Evolutionary conservation across 805 yeast species (phyloP).

Genomic region (Candida ipomoeae): DNA sequence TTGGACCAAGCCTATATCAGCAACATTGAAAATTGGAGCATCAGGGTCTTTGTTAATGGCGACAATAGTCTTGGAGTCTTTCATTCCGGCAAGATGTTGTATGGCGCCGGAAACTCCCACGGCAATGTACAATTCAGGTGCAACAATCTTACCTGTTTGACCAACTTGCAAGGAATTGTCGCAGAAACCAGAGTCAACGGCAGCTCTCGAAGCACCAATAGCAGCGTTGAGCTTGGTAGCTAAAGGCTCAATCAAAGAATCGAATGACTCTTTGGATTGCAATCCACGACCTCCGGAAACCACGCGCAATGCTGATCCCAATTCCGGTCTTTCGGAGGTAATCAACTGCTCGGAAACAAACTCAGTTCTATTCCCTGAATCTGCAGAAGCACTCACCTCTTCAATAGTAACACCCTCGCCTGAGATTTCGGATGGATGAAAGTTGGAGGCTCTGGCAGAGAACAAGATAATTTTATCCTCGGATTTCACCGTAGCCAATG

Average conservation of each 20-base stretch:
- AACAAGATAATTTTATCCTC: constrained; percentile 61
- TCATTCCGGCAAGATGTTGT: constrained; percentile 98
- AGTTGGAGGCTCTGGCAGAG: constrained; percentile 84
- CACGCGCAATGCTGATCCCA: constrained; percentile 75
- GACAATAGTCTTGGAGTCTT: constrained; percentile 88
- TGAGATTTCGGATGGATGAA: constrained; percentile 41
- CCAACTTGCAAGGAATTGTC: constrained; percentile 97
- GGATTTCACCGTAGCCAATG: constrained; percentile 73
- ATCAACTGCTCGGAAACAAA: constrained; percentile 76
- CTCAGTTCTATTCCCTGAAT: constrained; percentile 41
- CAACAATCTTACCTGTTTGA: constrained; percentile 96
- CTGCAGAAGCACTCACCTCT: constrained; percentile 38
- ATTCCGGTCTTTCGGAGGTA: constrained; percentile 84
- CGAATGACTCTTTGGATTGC: constrained; percentile 85
- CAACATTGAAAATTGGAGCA: constrained; percentile 87
- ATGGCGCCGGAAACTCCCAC: constrained; percentile 96
- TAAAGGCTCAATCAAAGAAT: constrained; percentile 68
- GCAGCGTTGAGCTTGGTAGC: constrained; percentile 86
- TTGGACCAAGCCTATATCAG: constrained; percentile 87
- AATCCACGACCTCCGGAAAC: constrained; percentile 95
- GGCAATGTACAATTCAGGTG: constrained; percentile 91
- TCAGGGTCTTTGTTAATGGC: constrained; percentile 94
- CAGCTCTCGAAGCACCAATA: constrained; percentile 97
- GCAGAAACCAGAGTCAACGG: constrained; percentile 93
- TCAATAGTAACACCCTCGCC: constrained; percentile 42